phyloP scores from a whole-genome alignment of 2,329 filamentous ascomycete genomes.

The Periglandula ipomoeae region DNA sequence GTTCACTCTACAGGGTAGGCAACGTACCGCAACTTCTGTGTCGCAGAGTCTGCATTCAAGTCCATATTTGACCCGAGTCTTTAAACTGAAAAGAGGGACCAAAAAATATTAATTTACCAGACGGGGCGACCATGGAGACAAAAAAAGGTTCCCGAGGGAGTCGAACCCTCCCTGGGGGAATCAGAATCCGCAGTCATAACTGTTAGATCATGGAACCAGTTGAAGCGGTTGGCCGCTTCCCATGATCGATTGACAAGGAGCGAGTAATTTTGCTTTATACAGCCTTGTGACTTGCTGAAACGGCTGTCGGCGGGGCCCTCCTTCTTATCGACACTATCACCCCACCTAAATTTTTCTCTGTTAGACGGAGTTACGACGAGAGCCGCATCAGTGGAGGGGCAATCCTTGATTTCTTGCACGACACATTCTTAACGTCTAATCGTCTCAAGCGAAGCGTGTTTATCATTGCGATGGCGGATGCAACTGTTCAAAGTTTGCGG shows the following conservation, averaged over 20 bases:
- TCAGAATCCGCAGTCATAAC: slow-evolving; percentile 28
- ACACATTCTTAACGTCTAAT: neutral
- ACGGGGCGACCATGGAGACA: neutral
- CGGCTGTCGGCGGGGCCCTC: neutral
- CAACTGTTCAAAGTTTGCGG: slow-evolving; percentile 55
- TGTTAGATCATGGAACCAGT: slow-evolving; percentile 27
- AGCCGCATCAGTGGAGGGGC: slow-evolving; percentile 2
- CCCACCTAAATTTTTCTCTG: slow-evolving; percentile 28
- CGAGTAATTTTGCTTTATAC: slow-evolving; percentile 2
- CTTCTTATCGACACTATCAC: slow-evolving; percentile 12
- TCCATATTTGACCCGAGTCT: no score
- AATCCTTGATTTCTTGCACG: neutral
- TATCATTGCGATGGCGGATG: slow-evolving; percentile 14
- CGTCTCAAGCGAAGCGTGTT: neutral
- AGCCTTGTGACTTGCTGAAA: accelerated
- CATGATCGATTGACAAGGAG: slow-evolving; percentile 9
- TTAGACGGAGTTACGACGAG: slow-evolving; percentile 1
- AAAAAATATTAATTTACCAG: neutral
- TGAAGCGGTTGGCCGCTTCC: slow-evolving; percentile 18
- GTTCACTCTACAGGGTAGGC: neutral
- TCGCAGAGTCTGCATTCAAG: no score
- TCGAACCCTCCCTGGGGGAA: slow-evolving; percentile 29
- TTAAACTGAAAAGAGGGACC: neutral
- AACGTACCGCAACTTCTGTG: no score
- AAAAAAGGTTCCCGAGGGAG: slow-evolving; percentile 24